phyloP scores from a whole-genome alignment of 2,329 filamentous ascomycete genomes.

The Aquanectria penicillioides region DNA sequence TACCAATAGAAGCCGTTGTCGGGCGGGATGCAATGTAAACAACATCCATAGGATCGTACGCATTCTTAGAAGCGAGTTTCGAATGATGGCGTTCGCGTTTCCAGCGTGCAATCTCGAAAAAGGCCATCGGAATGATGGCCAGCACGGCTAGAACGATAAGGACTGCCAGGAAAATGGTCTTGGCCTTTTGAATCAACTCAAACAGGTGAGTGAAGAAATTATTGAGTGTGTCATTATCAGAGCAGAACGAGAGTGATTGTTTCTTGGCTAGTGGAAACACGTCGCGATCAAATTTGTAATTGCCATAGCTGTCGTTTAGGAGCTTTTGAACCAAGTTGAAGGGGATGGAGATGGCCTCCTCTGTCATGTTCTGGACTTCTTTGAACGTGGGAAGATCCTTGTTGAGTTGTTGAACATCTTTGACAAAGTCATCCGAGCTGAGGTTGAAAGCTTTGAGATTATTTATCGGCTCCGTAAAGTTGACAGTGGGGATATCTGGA shows the following conservation, averaged over 20 bases:
- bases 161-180: slow-evolving; percentile 80
- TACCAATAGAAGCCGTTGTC: slow-evolving; percentile 75
- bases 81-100: slow-evolving; percentile 76
- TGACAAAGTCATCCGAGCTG: slow-evolving; percentile 71
- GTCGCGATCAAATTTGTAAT: slow-evolving; percentile 80
- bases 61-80: slow-evolving; percentile 70
- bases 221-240: slow-evolving; percentile 82
- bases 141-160: slow-evolving; percentile 76
- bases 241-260: slow-evolving; percentile 86
- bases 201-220: slow-evolving; percentile 83
- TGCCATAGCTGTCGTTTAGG: slow-evolving; percentile 76
- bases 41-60: slow-evolving; percentile 85
- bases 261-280: slow-evolving; percentile 87
- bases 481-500: slow-evolving; percentile 60
- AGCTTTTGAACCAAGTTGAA: slow-evolving; percentile 82
- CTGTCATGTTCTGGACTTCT: slow-evolving; percentile 84
- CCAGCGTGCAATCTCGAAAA: slow-evolving; percentile 82
- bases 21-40: slow-evolving; percentile 89
- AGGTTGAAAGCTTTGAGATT: slow-evolving; percentile 77
- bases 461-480: slow-evolving; percentile 72
- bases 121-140: slow-evolving; percentile 82
- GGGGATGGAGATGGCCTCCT: slow-evolving; percentile 77
- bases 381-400: slow-evolving; percentile 83
- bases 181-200: slow-evolving; percentile 72
- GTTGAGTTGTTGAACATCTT: slow-evolving; percentile 78